A percentile compares a stretch with the other conserved stretches of the same genome.
These are phyloP conservation scores for Periconia sp. DNA, from an alignment of 2,329 filamentous ascomycete species.

Conservation along the genomic window DNA sequence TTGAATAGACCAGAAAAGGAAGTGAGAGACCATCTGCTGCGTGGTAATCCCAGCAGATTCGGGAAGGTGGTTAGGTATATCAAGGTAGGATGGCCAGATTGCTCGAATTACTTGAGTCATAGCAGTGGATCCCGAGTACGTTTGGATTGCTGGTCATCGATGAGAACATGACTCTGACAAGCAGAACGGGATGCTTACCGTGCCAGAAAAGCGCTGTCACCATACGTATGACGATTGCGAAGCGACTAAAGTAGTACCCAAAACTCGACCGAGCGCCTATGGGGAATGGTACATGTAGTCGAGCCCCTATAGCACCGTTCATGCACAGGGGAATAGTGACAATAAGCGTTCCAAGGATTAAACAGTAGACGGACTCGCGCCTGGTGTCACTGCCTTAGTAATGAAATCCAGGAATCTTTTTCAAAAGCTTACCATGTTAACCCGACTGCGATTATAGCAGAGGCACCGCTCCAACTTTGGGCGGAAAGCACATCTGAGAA, in stretches of 20 bases:
- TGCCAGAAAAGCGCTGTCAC: constrained; percentile 23
- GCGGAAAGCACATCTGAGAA: constrained; percentile 47
- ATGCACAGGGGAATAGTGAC: too few species aligned
- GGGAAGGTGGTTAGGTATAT: constrained; percentile 54
- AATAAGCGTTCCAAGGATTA: constrained; percentile 40
- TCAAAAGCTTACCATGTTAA: constrained; percentile 49
- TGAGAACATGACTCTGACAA: too few species aligned
- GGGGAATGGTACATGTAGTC: constrained; percentile 19
- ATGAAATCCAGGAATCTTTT: too few species aligned
- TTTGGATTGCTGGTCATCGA: constrained; percentile 4
- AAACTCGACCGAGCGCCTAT: constrained; percentile 15
- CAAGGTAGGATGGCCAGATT: constrained; percentile 22
- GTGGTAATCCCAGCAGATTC: constrained; percentile 47
- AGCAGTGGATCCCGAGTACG: constrained; percentile 7
- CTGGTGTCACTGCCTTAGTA: not conserved
- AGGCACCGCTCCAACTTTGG: too few species aligned
- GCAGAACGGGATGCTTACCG: too few species aligned
- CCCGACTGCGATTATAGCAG: constrained; percentile 55
- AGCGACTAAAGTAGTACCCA: constrained; percentile 19
- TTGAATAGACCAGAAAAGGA: constrained; percentile 31
- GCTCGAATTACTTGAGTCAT: constrained; percentile 10
- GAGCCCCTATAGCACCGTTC: constrained; percentile 24
- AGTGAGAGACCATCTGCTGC: constrained; percentile 34
- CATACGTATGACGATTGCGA: constrained; percentile 15
- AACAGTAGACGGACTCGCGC: constrained; percentile 22